These are phyloP conservation scores for Gracilaria caudata DNA, from an alignment of 23 red algal species.

Conservation along the genomic window DNA sequence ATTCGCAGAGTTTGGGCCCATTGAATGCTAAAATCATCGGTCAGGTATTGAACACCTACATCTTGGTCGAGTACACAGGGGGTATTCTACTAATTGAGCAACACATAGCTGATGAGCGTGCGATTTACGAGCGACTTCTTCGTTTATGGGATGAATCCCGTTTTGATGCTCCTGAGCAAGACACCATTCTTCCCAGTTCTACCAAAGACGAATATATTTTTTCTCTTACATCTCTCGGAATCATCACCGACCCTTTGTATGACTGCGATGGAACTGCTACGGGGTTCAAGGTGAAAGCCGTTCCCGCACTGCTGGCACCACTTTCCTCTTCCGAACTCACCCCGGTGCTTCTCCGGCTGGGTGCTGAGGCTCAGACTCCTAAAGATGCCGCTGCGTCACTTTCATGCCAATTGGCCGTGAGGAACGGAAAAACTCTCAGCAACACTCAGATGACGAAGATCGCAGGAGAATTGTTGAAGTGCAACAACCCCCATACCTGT, in stretches of 20 bases:
- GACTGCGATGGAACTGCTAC: neutral
- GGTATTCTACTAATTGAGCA: constrained; percentile 76
- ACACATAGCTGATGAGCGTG: constrained; percentile 74
- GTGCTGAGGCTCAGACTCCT: constrained; percentile 12
- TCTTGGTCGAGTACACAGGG: constrained; percentile 55
- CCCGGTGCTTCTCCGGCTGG: constrained; percentile 13
- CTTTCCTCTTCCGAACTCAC: constrained; percentile 18
- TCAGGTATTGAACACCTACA: constrained; percentile 75
- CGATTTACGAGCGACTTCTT: constrained; percentile 68
- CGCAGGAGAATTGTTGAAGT: constrained; percentile 35
- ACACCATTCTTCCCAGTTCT: constrained; percentile 5
- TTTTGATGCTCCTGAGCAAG: constrained; percentile 14
- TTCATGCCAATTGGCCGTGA: constrained; percentile 47
- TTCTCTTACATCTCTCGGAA: constrained; percentile 48
- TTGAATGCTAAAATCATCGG: constrained; percentile 40
- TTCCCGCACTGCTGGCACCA: constrained; percentile 22
- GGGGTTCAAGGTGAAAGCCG: neutral
- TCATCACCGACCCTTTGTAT: constrained; percentile 19
- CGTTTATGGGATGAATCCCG: constrained; percentile 34
- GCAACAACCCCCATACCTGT: constrained; percentile 66
- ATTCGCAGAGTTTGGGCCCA: neutral
- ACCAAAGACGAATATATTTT: constrained; percentile 42
- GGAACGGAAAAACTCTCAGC: constrained; percentile 42
- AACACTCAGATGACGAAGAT: constrained; percentile 34
- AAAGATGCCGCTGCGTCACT: constrained; percentile 57